phyloP scores from a whole-genome alignment of 2,329 filamentous ascomycete species.

The Diplocarpon mali region DNA sequence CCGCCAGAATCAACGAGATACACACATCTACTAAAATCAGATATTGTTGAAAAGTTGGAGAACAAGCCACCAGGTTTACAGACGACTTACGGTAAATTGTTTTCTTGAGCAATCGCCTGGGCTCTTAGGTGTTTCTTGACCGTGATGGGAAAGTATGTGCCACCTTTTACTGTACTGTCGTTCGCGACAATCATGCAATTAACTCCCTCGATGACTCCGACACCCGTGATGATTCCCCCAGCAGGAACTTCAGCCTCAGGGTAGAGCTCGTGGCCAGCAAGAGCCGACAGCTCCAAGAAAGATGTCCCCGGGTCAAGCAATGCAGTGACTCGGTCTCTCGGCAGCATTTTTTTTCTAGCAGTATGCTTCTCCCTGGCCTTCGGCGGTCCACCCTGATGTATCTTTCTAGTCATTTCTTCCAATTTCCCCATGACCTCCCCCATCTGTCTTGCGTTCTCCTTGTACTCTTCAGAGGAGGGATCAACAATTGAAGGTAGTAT shows the following conservation, averaged over 20 bases:
- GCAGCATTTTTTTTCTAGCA: conserved; percentile 84
- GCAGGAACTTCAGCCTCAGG: conserved; percentile 77
- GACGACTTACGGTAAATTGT: conserved; percentile 51
- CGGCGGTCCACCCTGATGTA: conserved; percentile 64
- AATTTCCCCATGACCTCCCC: conserved; percentile 58
- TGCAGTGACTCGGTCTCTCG: conserved; percentile 76
- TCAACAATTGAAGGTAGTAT: conserved; percentile 69
- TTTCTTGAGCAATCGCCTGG: conserved; percentile 83
- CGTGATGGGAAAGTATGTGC: conserved; percentile 93
- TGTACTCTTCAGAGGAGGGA: conserved; percentile 64
- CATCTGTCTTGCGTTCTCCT: conserved; percentile 73
- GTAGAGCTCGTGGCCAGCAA: conserved; percentile 81
- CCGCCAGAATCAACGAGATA: conserved; percentile 95
- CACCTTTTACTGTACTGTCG: conserved; percentile 94
- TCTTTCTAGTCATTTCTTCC: conserved; percentile 56
- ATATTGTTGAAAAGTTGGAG: not conserved
- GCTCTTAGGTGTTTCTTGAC: conserved; percentile 95
- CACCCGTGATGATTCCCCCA: conserved; percentile 84
- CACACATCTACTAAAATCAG: conserved; percentile 50
- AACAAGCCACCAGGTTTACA: not conserved
- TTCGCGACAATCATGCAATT: conserved; percentile 91
- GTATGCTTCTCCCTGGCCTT: conserved; percentile 84
- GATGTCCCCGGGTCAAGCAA: conserved; percentile 81
- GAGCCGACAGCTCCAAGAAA: conserved; percentile 86
- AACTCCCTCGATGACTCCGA: conserved; percentile 83